A percentile compares a stretch with the other conserved stretches of the same genome.
These are phyloP conservation scores for Rubia yunnanensis DNA, from an alignment of 257 asterid species.

Conservation along the genomic window DNA sequence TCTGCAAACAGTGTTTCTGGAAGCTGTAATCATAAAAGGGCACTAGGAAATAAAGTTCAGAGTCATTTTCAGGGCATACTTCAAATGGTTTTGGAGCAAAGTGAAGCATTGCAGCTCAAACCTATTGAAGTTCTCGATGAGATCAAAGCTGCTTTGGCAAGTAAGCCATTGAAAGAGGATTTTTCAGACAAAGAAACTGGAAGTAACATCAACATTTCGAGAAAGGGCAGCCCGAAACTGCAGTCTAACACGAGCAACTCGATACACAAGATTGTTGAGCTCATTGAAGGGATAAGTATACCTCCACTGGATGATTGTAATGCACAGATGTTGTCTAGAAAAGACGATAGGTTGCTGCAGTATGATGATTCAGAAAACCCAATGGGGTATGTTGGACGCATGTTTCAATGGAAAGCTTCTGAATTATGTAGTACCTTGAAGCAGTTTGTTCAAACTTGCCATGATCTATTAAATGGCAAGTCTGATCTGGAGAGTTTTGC, in stretches of 20 bases:
- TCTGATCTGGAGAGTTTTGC: conserved; percentile 44
- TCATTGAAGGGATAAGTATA: conserved; percentile 55
- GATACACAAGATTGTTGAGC: conserved; percentile 46
- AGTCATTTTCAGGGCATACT: conserved; percentile 27
- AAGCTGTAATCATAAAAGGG: conserved; percentile 24
- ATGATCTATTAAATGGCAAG: conserved; percentile 39
- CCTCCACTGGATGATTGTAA: conserved; percentile 29
- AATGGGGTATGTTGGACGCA: conserved; percentile 42
- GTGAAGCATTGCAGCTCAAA: conserved; percentile 25
- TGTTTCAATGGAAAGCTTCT: conserved; percentile 67
- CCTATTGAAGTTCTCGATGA: conserved; percentile 41
- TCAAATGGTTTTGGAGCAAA: conserved; percentile 35
- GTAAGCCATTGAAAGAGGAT: conserved; percentile 16
- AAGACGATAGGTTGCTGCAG: conserved; percentile 23
- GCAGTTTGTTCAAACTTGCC: conserved; percentile 46
- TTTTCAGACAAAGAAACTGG: conserved; percentile 23
- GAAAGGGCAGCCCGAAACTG: conserved; percentile 22
- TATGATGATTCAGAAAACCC: conserved; percentile 28
- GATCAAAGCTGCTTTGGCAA: conserved; percentile 33
- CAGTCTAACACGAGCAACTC: conserved; percentile 30
- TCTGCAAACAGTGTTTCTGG: conserved; percentile 31
- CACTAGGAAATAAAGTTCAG: conserved; percentile 10
- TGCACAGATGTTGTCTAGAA: conserved; percentile 23
- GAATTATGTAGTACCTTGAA: conserved; percentile 44
- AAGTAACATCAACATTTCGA: conserved; percentile 13